phyloP scores from a whole-genome alignment of 2,329 filamentous ascomycete species.

The Exserohilum turcica region DNA sequence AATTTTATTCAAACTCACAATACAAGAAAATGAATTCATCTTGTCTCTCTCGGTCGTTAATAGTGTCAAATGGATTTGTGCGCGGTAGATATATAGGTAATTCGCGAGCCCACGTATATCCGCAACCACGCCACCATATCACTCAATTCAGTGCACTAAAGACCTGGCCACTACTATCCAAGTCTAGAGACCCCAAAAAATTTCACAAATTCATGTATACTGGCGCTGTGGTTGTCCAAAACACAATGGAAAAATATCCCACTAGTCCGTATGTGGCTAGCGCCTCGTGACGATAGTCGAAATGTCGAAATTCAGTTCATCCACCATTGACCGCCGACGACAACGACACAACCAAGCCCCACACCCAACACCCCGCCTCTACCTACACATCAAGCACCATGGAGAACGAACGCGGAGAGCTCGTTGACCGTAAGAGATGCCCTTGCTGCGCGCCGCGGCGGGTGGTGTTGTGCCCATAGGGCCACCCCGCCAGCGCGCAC shows the following conservation, averaged over 20 bases:
- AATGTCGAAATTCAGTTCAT: slow-evolving; percentile 25
- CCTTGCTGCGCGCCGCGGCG: neutral
- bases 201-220: neutral
- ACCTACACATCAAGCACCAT: slow-evolving; percentile 64
- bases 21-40: neutral
- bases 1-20: too few relatives aligned
- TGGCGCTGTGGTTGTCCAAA: neutral
- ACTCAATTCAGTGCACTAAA: too few relatives aligned
- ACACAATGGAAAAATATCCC: too few relatives aligned
- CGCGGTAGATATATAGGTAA: neutral
- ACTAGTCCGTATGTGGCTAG: neutral
- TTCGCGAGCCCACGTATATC: too few relatives aligned
- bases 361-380: slow-evolving; percentile 32
- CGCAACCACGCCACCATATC: too few relatives aligned
- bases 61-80: neutral
- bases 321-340: slow-evolving; percentile 18
- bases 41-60: too few relatives aligned
- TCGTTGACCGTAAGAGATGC: slow-evolving; percentile 74
- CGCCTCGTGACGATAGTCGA: slow-evolving; percentile 7
- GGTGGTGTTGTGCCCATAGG: neutral
- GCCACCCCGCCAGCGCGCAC: slow-evolving; percentile 56
- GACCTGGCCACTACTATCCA: too few relatives aligned
- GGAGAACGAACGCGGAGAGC: slow-evolving; percentile 99
- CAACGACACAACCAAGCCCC: slow-evolving; percentile 36
- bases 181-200: neutral